Evolutionary conservation across 1,284 basidiomycete species (phyloP).

Genomic region (Mycena sp.): DNA sequence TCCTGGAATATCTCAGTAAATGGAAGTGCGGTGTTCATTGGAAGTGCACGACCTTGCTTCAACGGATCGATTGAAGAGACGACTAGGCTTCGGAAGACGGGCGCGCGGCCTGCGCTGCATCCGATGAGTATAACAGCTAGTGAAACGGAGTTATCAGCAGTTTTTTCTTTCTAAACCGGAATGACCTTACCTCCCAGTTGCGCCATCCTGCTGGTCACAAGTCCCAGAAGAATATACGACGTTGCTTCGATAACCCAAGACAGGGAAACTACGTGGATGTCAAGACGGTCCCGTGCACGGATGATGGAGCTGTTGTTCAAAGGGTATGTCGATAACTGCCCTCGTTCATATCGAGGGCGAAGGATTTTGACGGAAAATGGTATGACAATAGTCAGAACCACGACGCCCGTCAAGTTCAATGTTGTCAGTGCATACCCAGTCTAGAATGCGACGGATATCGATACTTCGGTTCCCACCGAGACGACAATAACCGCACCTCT

Average conservation of each 20-base stretch:
- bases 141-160: neutral
- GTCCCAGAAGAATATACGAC: slow-evolving; percentile 11
- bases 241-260: slow-evolving; percentile 13
- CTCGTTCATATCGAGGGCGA: slow-evolving; percentile 3
- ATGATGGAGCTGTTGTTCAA: too few relatives aligned
- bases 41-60: neutral
- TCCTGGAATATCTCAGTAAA: neutral
- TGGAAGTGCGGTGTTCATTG: neutral
- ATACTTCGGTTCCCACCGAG: too few relatives aligned
- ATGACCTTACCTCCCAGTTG: slow-evolving; percentile 8
- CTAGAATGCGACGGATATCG: neutral
- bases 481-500: slow-evolving; percentile 5
- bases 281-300: slow-evolving; percentile 6
- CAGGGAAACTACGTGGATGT: slow-evolving; percentile 12
- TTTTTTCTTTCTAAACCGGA: neutral
- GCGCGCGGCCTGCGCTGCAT: slow-evolving; percentile 15
- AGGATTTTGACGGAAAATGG: neutral
- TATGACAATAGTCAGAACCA: slow-evolving; percentile 8
- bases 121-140: slow-evolving; percentile 19
- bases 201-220: neutral
- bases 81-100: slow-evolving; percentile 21
- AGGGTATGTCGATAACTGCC: too few relatives aligned
- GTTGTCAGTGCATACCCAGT: slow-evolving; percentile 19
- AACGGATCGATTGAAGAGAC: slow-evolving; percentile 13
- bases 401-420: slow-evolving; percentile 9